Evolutionary conservation across 176 grass and related monocot species (phyloP).

Genomic region (Elaeis guineensis): DNA sequence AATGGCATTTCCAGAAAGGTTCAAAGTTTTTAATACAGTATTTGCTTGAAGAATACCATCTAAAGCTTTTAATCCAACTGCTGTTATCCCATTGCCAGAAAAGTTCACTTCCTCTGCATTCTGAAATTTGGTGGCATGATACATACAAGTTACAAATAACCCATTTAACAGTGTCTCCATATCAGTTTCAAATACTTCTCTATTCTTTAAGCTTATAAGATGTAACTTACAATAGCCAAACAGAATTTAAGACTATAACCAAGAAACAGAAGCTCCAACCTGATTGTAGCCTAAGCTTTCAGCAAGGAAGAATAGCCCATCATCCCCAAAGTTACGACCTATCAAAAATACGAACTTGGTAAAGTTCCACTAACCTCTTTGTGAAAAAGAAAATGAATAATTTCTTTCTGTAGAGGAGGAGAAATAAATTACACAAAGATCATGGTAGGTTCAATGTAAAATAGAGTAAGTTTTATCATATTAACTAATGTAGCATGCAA

Average conservation of each 20-base stretch:
- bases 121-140: constrained; percentile 30
- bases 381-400: too few relatives aligned
- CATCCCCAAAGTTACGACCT: constrained; percentile 96
- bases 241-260: background rate
- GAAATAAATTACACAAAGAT: background rate
- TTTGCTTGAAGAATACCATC: constrained; percentile 96
- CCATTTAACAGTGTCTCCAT: background rate
- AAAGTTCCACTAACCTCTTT: background rate
- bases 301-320: constrained; percentile 87
- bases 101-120: constrained; percentile 91
- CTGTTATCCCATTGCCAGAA: constrained; percentile 84
- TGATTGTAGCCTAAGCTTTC: constrained; percentile 97
- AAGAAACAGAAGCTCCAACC: constrained; percentile 29
- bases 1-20: constrained; percentile 88
- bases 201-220: too few relatives aligned
- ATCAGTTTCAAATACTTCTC: background rate
- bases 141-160: background rate
- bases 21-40: constrained; percentile 66
- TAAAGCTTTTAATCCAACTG: constrained; percentile 81
- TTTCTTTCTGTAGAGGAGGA: background rate
- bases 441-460: background rate
- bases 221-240: too few relatives aligned
- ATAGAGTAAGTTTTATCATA: too few relatives aligned
- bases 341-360: constrained; percentile 17
- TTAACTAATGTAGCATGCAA: too few relatives aligned